phyloP scores from a whole-genome alignment of 2,329 filamentous ascomycete genomes.

The Colletotrichum sp. region DNA sequence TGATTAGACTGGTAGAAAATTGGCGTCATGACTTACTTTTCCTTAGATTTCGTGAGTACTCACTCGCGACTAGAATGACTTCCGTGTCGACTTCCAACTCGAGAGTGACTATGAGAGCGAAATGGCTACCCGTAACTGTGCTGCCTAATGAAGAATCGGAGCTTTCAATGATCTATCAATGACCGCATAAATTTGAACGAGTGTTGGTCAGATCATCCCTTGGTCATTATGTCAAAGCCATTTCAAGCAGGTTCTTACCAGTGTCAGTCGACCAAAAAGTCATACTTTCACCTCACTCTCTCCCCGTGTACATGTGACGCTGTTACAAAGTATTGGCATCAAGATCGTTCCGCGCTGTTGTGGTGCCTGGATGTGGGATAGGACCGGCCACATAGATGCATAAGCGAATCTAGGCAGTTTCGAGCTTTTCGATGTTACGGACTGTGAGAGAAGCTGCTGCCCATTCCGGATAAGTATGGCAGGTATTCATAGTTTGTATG shows the following conservation, averaged over 20 bases:
- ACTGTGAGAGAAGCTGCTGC: background rate
- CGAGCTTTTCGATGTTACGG: conserved; percentile 36
- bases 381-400: conserved; percentile 60
- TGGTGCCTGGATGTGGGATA: conserved; percentile 60
- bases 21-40: background rate
- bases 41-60: conserved; percentile 11
- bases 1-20: background rate
- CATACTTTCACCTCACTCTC: background rate
- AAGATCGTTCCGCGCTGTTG: conserved; percentile 65
- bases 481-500: background rate
- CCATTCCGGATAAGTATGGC: background rate
- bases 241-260: background rate
- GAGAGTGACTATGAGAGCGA: conserved; percentile 58
- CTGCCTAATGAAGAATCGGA: conserved; percentile 63
- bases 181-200: background rate
- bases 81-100: conserved; percentile 55
- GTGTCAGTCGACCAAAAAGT: background rate
- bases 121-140: conserved; percentile 65
- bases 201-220: background rate
- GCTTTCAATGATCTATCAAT: conserved; percentile 58
- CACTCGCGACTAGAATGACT: conserved; percentile 60
- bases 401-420: conserved; percentile 45
- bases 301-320: background rate
- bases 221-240: background rate
- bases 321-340: conserved; percentile 25